Evolutionary conservation across 768 basidiomycete genomes (phyloP), one percentile per base, ranked within the genome.

Genomic region (Pulveroboletus sp.): DNA sequence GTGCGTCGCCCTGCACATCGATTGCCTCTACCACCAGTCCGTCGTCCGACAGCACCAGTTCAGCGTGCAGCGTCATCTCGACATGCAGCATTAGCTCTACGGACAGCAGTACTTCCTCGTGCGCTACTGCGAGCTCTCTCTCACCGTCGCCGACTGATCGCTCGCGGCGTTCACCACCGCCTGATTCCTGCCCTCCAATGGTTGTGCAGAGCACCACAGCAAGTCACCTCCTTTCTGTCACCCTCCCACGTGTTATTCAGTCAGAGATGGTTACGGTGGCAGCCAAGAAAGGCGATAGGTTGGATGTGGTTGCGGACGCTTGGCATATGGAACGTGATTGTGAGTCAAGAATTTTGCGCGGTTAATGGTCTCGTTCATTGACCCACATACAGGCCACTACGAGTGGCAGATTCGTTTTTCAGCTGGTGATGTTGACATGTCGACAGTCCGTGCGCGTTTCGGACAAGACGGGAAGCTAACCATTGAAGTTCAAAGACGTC

Each of bases 221-320:
- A 25, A 66, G 59, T 50, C 73, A 83, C 62, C 72, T 66, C 5
- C 63, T 82, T n/a, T 68, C 68, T 24, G 76, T 81, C 13, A 64
- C 64, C 36, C 74, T 84, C 12, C 80, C 80, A 9, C 58, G 65
- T 40, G 66, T 67, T 10, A 75, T 77, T 38, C 64, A 73, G 53
- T 74, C 79, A 13, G 82, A 84, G 59, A 84, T 84, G 82, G 79
- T 84, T 23, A 84, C 81, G 5, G 75, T 84, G 40, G 75, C 74
- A 29, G 81, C 77, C 36, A 80, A 80, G 61, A 77, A 75, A 56
- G 82, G 80, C 5, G 78, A 81, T 60, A 75, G 72, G 56, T 62
- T 84, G 45, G 71, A 73, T 47, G 73, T 84, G 14, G 73, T 82
- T 20, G 82, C 81, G 19, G 80, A 83, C 60, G 79, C 79, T 37